phyloP scores from a whole-genome alignment of 192 early-diverging fungal genomes.

The Coemansia javaensis region DNA sequence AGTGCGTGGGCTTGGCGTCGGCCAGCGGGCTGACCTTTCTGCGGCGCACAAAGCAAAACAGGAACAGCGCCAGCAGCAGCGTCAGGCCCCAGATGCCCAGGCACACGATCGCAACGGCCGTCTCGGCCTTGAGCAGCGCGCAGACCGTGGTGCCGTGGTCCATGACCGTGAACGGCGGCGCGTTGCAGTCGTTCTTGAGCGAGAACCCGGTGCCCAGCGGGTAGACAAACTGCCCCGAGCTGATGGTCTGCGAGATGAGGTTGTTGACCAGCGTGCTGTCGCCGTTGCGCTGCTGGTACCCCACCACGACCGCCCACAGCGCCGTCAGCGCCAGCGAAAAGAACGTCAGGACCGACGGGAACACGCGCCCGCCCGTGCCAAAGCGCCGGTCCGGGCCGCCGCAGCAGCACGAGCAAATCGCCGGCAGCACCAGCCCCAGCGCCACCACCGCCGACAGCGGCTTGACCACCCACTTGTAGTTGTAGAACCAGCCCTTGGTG shows the following conservation, averaged over 20 bases:
- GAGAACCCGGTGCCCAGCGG: slow-evolving; percentile 48
- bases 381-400: slow-evolving; percentile 14
- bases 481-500: slow-evolving; percentile 46
- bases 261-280: slow-evolving; percentile 9
- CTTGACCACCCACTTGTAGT: slow-evolving; percentile 51
- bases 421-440: slow-evolving; percentile 26
- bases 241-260: slow-evolving; percentile 25
- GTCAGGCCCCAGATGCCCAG: slow-evolving; percentile 38
- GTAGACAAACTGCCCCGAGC: slow-evolving; percentile 23
- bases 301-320: slow-evolving; percentile 48
- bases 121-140: slow-evolving; percentile 40
- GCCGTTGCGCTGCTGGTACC: slow-evolving; percentile 33
- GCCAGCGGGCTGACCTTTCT: not conserved
- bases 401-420: slow-evolving; percentile 46
- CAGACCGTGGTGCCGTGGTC: slow-evolving; percentile 38
- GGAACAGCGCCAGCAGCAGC: slow-evolving; percentile 27
- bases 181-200: slow-evolving; percentile 43
- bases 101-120: slow-evolving; percentile 32
- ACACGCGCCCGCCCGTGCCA: slow-evolving; percentile 21
- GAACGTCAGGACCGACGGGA: slow-evolving; percentile 21
- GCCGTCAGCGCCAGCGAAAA: slow-evolving; percentile 33
- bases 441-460: slow-evolving; percentile 36
- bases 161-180: slow-evolving; percentile 23
- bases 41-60: slow-evolving; percentile 35
- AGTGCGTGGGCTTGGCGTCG: too few relatives aligned